Base-by-base conservation (phyloP, 768 basidiomycete species). In the Tylopilus sp. region DNA sequence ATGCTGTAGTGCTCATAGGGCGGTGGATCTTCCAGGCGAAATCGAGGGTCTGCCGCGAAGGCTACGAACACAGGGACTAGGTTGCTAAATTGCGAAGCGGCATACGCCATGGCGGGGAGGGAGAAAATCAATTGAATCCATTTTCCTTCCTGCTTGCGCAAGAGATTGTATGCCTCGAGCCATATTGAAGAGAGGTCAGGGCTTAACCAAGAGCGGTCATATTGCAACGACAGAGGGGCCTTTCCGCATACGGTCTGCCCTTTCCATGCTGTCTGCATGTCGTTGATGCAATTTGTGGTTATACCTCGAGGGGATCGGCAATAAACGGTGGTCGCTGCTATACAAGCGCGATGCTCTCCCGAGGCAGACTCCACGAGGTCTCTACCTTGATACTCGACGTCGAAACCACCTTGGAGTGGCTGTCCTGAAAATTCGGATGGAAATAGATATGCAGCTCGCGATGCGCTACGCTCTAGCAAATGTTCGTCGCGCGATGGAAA, bases 71-170 rank as follows among this genome's bases (percentile, higher is more conserved):
- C 61, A 0, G 64, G 57, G 17, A 71, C 54, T 25, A 71, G 60
- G 6, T 51, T 43, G 3, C 40, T 52, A 25, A 25, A 14, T n/a
- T 14, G 5, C 22, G 40, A 14, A 4, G 40, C 24, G 2, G 21
- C 6, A 16, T 71, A 74, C 13, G 55, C 62, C 61, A 73, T 63
- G 2, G 71, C 63, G 10, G 70, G 59, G 4, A 74, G 55, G 3
- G 64, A 62, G 38, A 75, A 75, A 11, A 62, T 43, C 11, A 75
- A 19, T 25, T 52, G 59, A 34, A 37, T 62, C 48, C 55, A 58
- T 34, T 61, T 48, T 13, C 22, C 5, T 17, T 45, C 53, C 19
- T 42, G 17, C 21, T 9, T 17, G 42, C 66, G 66, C 28, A 64
- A 63, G 6, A 61, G 43, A 22, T 67, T 42, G 34, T 71, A 74